Evolutionary conservation across 1,284 basidiomycete genomes (phyloP), one percentile per base, ranked within the genome.

Genomic region (Cystobasidium slooffiae): DNA sequence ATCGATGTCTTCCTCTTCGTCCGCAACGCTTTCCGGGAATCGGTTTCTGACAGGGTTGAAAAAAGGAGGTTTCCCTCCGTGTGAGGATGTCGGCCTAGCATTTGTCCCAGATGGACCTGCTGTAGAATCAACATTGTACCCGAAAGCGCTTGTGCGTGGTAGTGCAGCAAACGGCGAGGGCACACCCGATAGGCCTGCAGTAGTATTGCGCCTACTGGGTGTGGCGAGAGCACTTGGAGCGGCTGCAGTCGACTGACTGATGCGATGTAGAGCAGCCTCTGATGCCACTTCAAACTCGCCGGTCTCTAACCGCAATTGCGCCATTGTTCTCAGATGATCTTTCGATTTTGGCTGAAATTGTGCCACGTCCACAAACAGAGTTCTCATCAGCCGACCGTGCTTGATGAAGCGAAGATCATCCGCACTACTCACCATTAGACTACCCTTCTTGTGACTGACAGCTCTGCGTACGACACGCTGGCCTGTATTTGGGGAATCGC

Each of bases 281-380:
- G 69, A 72, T 5, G 69, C 69, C 9, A 72, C 69, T 47, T 72
- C 69, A 44, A 72, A 72, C 41, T 72, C 69, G 44, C 69, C 69
- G 12, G 59, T 72, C 39, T 72, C 69, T 22, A 72, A 22, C n/a
- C 61, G 46, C 52, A 72, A 18, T 43, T 72, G 69, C 6, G 69
- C 46, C 46, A 63, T 44, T 4, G 55, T 63, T n/a, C 69, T 24
- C 18, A 72, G 69, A 43, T 72, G 69, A 61, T 72, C 69, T 63
- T 72, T 72, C 18, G 69, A 72, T 51, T 72, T 72, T 6, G 69
- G 69, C 69, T 72, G 39, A 1, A 8, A 24, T 16, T 12, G 14
- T 12, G 22, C 16, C 22, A 39, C 31, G 44, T 63, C 44, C 20
- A 12, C 47, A 22, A 6, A n/a, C 20, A 31, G 10, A 12, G 37